Base-by-base conservation (phyloP, 2,329 filamentous ascomycete species). In the Alternaria gansuensis region DNA sequence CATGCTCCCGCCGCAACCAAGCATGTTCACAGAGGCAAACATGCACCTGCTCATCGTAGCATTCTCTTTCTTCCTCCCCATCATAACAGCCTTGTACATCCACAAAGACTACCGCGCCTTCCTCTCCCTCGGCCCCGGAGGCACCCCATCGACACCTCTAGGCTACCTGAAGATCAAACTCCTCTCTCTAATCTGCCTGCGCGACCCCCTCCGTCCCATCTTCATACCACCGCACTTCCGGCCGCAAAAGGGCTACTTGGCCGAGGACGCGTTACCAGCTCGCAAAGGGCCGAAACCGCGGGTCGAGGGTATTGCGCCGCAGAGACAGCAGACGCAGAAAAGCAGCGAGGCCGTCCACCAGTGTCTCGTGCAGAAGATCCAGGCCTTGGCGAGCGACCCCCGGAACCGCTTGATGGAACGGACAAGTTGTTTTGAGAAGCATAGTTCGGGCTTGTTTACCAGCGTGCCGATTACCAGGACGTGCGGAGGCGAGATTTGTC, bases 401-500 rank as follows among this genome's bases (percentile, higher is more conserved):
- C 51, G 54, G 3, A 76, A 77, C 36, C 53, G 59, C 10, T 66
- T 82, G 17, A 24, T 70, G 2, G 70, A 88, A 8, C 89, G 86
- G 0, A 89, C 84, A 1, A 92, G 88, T 1, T 93, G 90, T 71
- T 88, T 95, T 66, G 92, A 95, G 77, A 94, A 93, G 79, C 88
- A 94, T 72, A 90, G 90, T 40, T 84, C 91, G 5, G 91, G 89
- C 0, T 82, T 96, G 0, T 95, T 94, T 76, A 85, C 89, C 1
- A 81, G 80, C 3, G 81, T 84, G 50, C 88, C 89, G 0, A 81
- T 89, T 62, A 89, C 89, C 71, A 84, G 86, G 29, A 91, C 87
- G 10, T 92, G 89, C 67, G 86, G 89, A 66, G 91, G 91, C n/a
- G 92, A 96, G 78, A 85, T 96, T 41, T 90, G 87, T 68, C 92